Conservation (phyloP, 1,284 basidiomycete genomes). For the Rhodotorula mucilaginosa region DNA sequence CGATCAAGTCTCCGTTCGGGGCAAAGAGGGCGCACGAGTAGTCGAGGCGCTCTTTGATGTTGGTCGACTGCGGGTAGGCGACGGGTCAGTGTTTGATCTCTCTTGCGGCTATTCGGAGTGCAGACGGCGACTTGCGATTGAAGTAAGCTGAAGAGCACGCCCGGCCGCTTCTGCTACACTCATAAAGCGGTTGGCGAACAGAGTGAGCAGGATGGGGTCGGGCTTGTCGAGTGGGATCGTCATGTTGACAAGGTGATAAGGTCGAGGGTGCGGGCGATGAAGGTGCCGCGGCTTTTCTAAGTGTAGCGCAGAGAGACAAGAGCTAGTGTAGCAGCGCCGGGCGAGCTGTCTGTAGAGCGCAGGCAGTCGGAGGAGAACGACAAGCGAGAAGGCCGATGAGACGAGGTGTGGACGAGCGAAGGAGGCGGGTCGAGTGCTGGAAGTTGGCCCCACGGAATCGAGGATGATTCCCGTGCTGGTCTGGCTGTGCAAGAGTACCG, state of each 20-base stretch:
- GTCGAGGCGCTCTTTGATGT: slow-evolving; percentile 52
- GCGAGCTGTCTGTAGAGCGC: no score
- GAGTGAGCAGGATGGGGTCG: slow-evolving; percentile 80
- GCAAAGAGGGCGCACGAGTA: slow-evolving; percentile 76
- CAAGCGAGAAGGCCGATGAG: no score
- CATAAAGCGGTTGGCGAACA: slow-evolving; percentile 74
- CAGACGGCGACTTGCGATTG: slow-evolving; percentile 57
- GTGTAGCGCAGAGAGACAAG: no score
- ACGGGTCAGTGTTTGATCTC: neutral
- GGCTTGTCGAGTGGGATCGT: slow-evolving; percentile 37
- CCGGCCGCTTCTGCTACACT: slow-evolving; percentile 72
- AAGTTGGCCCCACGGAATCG: no score
- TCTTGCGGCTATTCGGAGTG: neutral
- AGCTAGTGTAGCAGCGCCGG: no score
- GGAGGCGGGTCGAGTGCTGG: no score
- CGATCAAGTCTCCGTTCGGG: slow-evolving; percentile 85
- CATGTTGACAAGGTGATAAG: slow-evolving; percentile 48
- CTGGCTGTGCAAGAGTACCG: no score
- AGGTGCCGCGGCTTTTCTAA: no score
- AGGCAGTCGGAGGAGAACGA: no score
- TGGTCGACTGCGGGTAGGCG: slow-evolving; percentile 53
- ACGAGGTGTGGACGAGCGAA: no score
- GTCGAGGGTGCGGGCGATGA: no score
- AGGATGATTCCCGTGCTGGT: no score
- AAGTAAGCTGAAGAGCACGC: slow-evolving; percentile 67